Evolutionary conservation across 768 basidiomycete genomes (phyloP).

Genomic region (Amanita fuliginea): DNA sequence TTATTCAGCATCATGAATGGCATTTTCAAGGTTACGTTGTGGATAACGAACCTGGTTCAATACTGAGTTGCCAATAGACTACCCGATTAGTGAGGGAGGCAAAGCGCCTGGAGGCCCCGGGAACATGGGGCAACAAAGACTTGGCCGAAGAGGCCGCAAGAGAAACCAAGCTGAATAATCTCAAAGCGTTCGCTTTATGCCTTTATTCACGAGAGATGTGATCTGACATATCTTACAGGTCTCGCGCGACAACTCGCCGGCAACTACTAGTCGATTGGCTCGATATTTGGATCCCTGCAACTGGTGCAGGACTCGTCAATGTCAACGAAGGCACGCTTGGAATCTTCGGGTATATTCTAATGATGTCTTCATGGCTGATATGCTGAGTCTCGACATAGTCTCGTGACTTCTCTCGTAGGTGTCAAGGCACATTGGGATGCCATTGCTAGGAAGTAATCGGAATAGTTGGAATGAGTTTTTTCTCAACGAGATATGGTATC

Average conservation of each 20-base stretch:
- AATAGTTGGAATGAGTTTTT: no score
- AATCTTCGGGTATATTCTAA: conserved; percentile 56
- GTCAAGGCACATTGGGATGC: conserved; percentile 54
- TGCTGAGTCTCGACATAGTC: conserved; percentile 23
- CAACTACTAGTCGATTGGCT: conserved; percentile 80
- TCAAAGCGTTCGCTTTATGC: conserved; percentile 35
- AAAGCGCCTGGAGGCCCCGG: conserved; percentile 35
- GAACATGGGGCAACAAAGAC: conserved; percentile 53
- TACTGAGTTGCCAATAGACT: conserved; percentile 26
- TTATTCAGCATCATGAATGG: conserved; percentile 65
- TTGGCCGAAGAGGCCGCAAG: conserved; percentile 52
- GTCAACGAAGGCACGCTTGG: conserved; percentile 83
- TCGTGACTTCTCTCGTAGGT: conserved; percentile 64
- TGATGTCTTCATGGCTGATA: not conserved
- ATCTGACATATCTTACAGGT: conserved; percentile 23
- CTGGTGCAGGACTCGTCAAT: conserved; percentile 61
- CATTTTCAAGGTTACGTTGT: conserved; percentile 45
- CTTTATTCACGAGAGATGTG: not conserved
- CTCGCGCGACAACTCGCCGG: conserved; percentile 53
- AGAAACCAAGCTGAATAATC: conserved; percentile 48
- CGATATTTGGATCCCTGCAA: conserved; percentile 87
- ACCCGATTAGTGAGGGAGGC: conserved; percentile 50
- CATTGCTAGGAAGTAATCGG: conserved; percentile 33
- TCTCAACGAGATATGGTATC: no score
- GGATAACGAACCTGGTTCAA: not conserved